Base-by-base conservation (phyloP, 139 green algal genomes). In the Coelastrella sp. region DNA sequence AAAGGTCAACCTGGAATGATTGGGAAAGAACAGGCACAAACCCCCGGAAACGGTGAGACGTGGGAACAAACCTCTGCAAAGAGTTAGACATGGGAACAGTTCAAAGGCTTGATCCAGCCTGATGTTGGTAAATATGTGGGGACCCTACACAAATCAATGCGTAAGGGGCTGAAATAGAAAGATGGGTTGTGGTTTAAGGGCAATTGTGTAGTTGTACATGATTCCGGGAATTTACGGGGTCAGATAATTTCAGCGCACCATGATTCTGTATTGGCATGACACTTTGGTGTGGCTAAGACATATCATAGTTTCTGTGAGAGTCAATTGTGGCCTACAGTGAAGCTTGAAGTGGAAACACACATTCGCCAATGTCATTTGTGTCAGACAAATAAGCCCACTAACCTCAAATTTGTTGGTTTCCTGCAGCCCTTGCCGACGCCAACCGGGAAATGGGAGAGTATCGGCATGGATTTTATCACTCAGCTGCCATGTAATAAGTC, bases 401-500 rank as follows among this genome's bases (percentile, higher is more conserved):
- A 73, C 2, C 68, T 87, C 8, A 3, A 17, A 17, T 22, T 77
- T 16, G 54, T 64, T 79, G 94, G 95, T 5, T 79, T 94, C 22
- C 73, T 96, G 6, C 68, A 90, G 16, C 92, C 94, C n/a, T 60
- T 95, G 22, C 75, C 83, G n/a, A 81, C 94, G 8, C 94, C 93
- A 17, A 54, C 3, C 22, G 5, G 82, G 3, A 86, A 61, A 3
- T 96, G 93, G 91, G 68, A 93, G 66, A 58, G 79, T 7, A 75
- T 96, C 2, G 92, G 83, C 23, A 92, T 95, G 79, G 95, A 97
- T 82, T 91, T 97, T 6, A 94, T 96, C 17, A 93, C 88, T 5
- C 85, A 93, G 61, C 83, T 96, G 17, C 94, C 94, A 6, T 20
- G n/a, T 0, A 94, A 78, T 10, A 20, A 22, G 0, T 3, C 5